Conservation (phyloP, 2,329 filamentous ascomycete species). For the Mycosphaerelloides madeirae region DNA sequence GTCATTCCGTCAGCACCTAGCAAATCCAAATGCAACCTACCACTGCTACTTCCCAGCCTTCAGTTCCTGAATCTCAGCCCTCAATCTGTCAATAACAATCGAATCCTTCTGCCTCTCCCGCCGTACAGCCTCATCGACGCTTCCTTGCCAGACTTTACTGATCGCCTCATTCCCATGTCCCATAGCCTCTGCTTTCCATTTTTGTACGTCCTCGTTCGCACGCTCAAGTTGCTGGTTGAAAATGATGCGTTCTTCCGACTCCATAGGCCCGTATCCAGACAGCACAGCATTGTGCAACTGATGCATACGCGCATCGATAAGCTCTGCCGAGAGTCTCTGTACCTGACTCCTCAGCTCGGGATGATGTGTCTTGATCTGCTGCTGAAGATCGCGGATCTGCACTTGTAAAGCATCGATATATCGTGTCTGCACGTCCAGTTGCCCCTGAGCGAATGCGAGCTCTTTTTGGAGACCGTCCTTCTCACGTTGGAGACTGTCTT, state of each 20-base stretch:
- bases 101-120: slow-evolving; percentile 21
- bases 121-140: slow-evolving; percentile 22
- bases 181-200: slow-evolving; percentile 14
- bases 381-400: slow-evolving; percentile 5
- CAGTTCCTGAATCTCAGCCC: slow-evolving; percentile 11
- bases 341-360: slow-evolving; percentile 4
- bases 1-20: too few relatives aligned
- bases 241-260: slow-evolving; percentile 11
- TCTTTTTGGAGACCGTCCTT: slow-evolving; percentile 9
- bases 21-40: too few relatives aligned
- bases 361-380: slow-evolving; percentile 4
- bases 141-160: slow-evolving; percentile 16
- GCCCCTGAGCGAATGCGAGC: slow-evolving; percentile 1
- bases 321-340: background rate
- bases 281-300: background rate
- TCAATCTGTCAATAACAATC: slow-evolving; percentile 13
- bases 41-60: background rate
- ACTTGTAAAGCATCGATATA: slow-evolving; percentile 13
- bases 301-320: background rate
- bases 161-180: slow-evolving; percentile 12
- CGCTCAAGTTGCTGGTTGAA: slow-evolving; percentile 17
- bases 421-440: slow-evolving; percentile 9
- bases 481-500: slow-evolving; percentile 10
- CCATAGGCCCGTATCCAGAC: background rate
- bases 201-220: slow-evolving; percentile 11